A percentile compares a stretch with the other conserved stretches of the same genome.
Conservation (phyloP, 768 basidiomycete genomes). For the Phylloporus arenicola region DNA sequence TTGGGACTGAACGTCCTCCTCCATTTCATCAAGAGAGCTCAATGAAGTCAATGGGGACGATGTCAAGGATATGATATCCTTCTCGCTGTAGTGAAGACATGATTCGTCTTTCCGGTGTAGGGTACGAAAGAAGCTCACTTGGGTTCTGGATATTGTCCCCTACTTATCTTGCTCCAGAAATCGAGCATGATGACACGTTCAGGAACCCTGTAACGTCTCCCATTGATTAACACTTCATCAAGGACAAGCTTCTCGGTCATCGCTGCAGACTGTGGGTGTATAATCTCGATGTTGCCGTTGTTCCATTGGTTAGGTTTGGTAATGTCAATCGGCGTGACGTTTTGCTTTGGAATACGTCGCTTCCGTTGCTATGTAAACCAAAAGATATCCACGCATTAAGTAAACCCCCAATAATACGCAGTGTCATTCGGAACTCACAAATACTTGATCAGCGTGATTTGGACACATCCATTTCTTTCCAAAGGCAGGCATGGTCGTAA, state of each 20-base stretch:
- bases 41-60: slow-evolving; percentile 73
- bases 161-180: slow-evolving; percentile 84
- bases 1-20: slow-evolving; percentile 29
- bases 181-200: slow-evolving; percentile 89
- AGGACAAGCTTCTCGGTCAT: slow-evolving; percentile 48
- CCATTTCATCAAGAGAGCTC: slow-evolving; percentile 63
- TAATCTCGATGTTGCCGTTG: slow-evolving; percentile 89
- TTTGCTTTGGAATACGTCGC: slow-evolving; percentile 72
- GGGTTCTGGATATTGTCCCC: slow-evolving; percentile 36
- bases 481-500: slow-evolving; percentile 77
- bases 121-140: slow-evolving; percentile 33
- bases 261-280: slow-evolving; percentile 56
- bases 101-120: background rate
- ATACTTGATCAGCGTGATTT: slow-evolving; percentile 83
- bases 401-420: background rate
- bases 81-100: slow-evolving; percentile 12
- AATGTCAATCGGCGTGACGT: slow-evolving; percentile 65
- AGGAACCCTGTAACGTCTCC: slow-evolving; percentile 87
- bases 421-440: slow-evolving; percentile 48
- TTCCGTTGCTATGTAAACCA: slow-evolving; percentile 57
- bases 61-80: slow-evolving; percentile 41
- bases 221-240: slow-evolving; percentile 84
- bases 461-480: slow-evolving; percentile 99
- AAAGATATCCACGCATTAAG: background rate
- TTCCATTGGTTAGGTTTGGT: slow-evolving; percentile 70